Percentiles rank a stretch among this genome's conserved stretches.
These are phyloP conservation scores for Ustilago trichophora DNA, from an alignment of 1,284 basidiomycete species.

Conservation along the genomic window DNA sequence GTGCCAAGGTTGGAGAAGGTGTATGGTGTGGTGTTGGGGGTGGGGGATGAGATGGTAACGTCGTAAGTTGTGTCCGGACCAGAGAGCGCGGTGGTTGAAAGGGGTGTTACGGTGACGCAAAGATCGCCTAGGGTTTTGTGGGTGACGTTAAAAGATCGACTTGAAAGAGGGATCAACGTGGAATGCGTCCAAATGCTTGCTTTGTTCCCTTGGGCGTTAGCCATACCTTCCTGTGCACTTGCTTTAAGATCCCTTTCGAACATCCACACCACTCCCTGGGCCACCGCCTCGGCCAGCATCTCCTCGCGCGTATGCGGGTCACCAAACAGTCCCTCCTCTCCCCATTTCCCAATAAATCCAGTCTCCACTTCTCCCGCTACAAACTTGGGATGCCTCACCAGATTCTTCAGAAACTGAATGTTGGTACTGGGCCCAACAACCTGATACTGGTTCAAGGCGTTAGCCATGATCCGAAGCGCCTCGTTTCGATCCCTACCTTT, in stretches of 20 bases:
- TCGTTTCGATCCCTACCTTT: constrained; percentile 86
- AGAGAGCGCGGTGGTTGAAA: too few relatives aligned
- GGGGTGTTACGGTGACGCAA: too few relatives aligned
- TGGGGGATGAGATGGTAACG: too few relatives aligned
- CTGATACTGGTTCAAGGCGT: constrained; percentile 84
- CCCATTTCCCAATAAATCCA: constrained; percentile 78
- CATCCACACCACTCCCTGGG: constrained; percentile 16
- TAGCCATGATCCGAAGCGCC: constrained; percentile 80
- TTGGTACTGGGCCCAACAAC: constrained; percentile 91
- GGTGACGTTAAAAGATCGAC: background rate
- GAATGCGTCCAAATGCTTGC: constrained; percentile 21
- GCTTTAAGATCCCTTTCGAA: constrained; percentile 6
- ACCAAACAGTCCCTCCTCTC: constrained; percentile 32
- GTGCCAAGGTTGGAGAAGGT: too few relatives aligned
- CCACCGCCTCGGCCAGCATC: constrained; percentile 18
- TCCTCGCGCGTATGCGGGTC: constrained; percentile 16
- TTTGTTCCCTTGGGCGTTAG: too few relatives aligned
- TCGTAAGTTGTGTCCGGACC: too few relatives aligned
- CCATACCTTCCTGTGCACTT: constrained; percentile 75
- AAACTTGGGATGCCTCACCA: constrained; percentile 82
- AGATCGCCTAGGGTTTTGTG: constrained; percentile 25
- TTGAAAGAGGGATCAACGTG: background rate
- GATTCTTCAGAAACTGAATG: constrained; percentile 81
- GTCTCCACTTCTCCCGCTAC: constrained; percentile 86
- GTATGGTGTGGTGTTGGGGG: too few relatives aligned